Evolutionary conservation across 257 asterid species (phyloP).

Genomic region (Solanum rostratum): DNA sequence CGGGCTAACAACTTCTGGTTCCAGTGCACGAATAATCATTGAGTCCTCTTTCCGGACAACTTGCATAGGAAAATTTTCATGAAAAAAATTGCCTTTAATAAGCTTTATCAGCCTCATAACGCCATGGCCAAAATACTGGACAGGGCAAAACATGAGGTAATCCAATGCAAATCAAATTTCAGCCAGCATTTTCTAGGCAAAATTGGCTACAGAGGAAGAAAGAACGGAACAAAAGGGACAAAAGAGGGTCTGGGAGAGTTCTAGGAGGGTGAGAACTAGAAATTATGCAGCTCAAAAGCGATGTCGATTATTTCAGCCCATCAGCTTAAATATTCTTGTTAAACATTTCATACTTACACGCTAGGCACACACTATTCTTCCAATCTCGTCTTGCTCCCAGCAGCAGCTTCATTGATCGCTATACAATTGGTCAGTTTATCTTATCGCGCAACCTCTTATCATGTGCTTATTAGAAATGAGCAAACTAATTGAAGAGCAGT

Average conservation of each 20-base stretch:
- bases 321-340: constrained; percentile 16
- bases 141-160: neutral
- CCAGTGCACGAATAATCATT: neutral
- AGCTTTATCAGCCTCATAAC: neutral
- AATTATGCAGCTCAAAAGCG: constrained; percentile 1
- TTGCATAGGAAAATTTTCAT: neutral
- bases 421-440: constrained; percentile 50
- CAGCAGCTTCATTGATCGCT: constrained; percentile 37
- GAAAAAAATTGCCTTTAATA: neutral
- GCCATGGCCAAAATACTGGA: neutral
- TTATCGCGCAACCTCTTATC: constrained; percentile 21
- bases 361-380: constrained; percentile 20
- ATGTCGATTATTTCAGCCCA: constrained; percentile 36
- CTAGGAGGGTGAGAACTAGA: neutral
- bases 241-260: neutral
- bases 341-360: constrained; percentile 53
- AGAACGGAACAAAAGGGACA: neutral
- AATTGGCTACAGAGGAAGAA: constrained; percentile 20
- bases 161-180: constrained; percentile 10
- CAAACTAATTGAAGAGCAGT: constrained; percentile 11
- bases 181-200: constrained; percentile 23
- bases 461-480: constrained; percentile 14
- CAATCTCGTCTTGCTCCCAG: constrained; percentile 20
- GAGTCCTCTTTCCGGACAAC: neutral
- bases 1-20: neutral